Percentiles rank a stretch among this genome's conserved stretches.
phyloP scores from a whole-genome alignment of 805 yeast species.

The Candida dendrica region DNA sequence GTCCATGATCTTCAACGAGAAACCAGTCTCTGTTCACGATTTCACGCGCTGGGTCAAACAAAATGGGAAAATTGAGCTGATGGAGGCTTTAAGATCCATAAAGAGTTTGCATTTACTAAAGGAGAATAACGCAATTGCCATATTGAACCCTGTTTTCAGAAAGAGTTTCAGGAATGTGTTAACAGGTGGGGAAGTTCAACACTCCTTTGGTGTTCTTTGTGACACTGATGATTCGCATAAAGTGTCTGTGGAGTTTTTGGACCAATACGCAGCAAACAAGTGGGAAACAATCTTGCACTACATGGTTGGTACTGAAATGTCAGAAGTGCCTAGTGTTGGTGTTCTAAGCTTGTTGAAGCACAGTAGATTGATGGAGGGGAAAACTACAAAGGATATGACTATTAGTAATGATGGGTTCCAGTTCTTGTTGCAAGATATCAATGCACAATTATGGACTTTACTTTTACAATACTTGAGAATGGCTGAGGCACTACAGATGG shows the following conservation, averaged over 20 bases:
- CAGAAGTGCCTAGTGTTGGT: slow-evolving; percentile 67
- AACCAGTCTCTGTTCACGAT: slow-evolving; percentile 58
- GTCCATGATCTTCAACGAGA: slow-evolving; percentile 79
- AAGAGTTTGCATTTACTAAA: slow-evolving; percentile 68
- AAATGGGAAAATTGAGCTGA: slow-evolving; percentile 42
- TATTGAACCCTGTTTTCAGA: slow-evolving; percentile 68
- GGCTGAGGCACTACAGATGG: slow-evolving; percentile 82
- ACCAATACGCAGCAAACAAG: slow-evolving; percentile 71
- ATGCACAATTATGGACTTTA: slow-evolving; percentile 92
- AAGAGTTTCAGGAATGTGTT: slow-evolving; percentile 73
- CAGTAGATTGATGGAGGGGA: slow-evolving; percentile 83
- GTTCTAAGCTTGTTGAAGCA: slow-evolving; percentile 70
- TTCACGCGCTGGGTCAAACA: slow-evolving; percentile 72
- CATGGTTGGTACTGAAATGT: slow-evolving; percentile 90
- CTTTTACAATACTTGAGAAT: slow-evolving; percentile 79
- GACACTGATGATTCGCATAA: slow-evolving; percentile 46
- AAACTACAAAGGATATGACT: slow-evolving; percentile 34
- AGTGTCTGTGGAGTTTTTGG: slow-evolving; percentile 62
- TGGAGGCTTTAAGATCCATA: slow-evolving; percentile 74
- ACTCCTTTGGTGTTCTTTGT: slow-evolving; percentile 72
- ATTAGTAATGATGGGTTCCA: slow-evolving; percentile 94
- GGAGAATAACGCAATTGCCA: slow-evolving; percentile 40
- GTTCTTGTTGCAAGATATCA: slow-evolving; percentile 84
- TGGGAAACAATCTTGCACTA: slow-evolving; percentile 96
- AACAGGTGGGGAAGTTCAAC: slow-evolving; percentile 65